Conservation (phyloP, 176 grass and related monocot species). For the Tillandsia leiboldiana region DNA sequence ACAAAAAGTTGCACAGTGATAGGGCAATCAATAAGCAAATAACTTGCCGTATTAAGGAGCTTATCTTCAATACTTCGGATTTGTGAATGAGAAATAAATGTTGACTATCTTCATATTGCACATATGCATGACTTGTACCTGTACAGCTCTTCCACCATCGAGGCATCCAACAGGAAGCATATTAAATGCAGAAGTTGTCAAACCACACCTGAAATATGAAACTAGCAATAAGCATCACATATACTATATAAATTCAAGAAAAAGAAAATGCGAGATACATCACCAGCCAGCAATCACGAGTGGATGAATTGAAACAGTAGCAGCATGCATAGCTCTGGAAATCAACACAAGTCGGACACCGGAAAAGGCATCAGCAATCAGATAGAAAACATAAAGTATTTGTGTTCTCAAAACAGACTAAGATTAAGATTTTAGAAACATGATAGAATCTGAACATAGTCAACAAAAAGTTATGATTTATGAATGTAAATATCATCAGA, state of each 20-base stretch:
- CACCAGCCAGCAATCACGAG: slow-evolving; percentile 97
- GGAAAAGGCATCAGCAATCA: neutral
- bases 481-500: neutral
- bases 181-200: slow-evolving; percentile 94
- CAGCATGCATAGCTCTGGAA: slow-evolving; percentile 86
- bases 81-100: too few relatives aligned
- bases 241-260: neutral
- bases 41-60: too few relatives aligned
- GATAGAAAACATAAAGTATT: neutral
- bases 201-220: slow-evolving; percentile 60
- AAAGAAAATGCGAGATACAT: slow-evolving; percentile 21
- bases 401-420: neutral
- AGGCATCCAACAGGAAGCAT: slow-evolving; percentile 95
- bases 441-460: neutral
- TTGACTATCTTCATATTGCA: neutral
- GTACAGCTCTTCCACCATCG: slow-evolving; percentile 94
- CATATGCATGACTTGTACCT: slow-evolving; percentile 32
- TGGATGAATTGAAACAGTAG: slow-evolving; percentile 84
- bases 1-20: too few relatives aligned
- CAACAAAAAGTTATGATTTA: neutral
- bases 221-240: neutral
- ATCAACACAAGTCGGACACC: slow-evolving; percentile 12
- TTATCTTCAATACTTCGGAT: too few relatives aligned
- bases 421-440: neutral
- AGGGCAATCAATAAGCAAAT: too few relatives aligned